Base-by-base conservation (phyloP, 176 grass and related monocot genomes). In the Oryza punctata region DNA sequence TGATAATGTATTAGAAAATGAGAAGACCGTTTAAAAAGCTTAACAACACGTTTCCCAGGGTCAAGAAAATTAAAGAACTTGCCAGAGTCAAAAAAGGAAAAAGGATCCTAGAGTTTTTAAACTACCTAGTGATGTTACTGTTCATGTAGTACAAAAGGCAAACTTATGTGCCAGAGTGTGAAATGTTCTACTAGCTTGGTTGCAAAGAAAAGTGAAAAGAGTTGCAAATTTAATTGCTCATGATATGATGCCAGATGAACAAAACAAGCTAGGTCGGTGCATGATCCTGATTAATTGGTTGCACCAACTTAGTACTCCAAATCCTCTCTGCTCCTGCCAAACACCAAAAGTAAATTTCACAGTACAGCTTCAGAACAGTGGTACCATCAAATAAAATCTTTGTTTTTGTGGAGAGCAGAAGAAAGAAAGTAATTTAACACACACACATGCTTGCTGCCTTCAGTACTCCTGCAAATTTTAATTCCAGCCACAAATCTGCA, bases 181-280 rank as follows among this genome's bases (percentile, higher is more conserved):
- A 32, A 26, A 23, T 19, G 78, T 71, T 69, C 60, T 66, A 32
- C 82, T 81, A 66, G 65, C 82, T 89, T 85, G 82, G 50, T 54
- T 54, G 50, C 82, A 72, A 85, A 85, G 72, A 21, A 85, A 85
- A 77, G 33, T 33, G 54, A 14, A 46, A 86, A 82, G 82, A 78
- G 67, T 10, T 66, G 12, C 35, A 74, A 47, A 23, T 82, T 90
- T 85, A 73, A 90, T 73, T 40, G 54, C 72, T 25, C 47, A 14
- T 9, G 59, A 40, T 65, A 61, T 78, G 83, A 28, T 67, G 78
- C 65, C 83, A 73, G 43, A 33, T 35, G 67, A 72, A 81, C 47
- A 23, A 26, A 61, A 41, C 70, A 68, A 11, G 32, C 47, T n/a
- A 57, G 57, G 78, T 89, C 83, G 57, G 65, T 46, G 83, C 73